phyloP scores from a whole-genome alignment of 106 monocot species.

The Chionographis japonica region DNA sequence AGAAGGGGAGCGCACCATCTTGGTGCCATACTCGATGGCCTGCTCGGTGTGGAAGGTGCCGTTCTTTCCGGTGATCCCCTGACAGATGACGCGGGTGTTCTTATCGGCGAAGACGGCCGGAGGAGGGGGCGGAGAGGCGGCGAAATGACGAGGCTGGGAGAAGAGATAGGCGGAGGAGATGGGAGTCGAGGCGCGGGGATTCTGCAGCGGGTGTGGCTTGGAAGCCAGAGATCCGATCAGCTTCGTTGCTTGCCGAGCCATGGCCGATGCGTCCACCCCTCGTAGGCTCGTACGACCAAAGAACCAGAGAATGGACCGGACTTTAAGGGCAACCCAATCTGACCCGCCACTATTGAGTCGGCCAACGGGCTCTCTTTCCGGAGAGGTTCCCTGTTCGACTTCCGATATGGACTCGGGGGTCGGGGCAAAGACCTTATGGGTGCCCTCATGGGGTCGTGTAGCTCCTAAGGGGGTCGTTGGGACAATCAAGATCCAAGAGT shows the following conservation, averaged over 20 bases:
- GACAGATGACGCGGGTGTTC: constrained; percentile 96
- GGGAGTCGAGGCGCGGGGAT: not conserved
- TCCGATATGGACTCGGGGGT: too few relatives aligned
- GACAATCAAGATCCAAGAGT: too few relatives aligned
- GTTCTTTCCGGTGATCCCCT: constrained; percentile 98
- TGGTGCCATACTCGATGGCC: constrained; percentile 99
- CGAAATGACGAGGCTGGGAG: constrained; percentile 50
- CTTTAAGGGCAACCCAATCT: too few relatives aligned
- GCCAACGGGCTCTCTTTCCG: too few relatives aligned
- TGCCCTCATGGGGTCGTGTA: too few relatives aligned
- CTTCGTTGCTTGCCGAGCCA: constrained; percentile 57
- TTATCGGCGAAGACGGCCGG: constrained; percentile 93
- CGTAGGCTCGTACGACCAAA: too few relatives aligned
- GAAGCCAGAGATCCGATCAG: constrained; percentile 36
- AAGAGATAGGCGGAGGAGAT: not conserved
- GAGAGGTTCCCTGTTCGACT: too few relatives aligned
- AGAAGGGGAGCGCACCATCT: constrained; percentile 47
- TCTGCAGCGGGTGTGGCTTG: not conserved
- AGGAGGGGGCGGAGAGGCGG: constrained; percentile 52
- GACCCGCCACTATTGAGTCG: too few relatives aligned
- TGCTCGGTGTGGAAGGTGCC: constrained; percentile 99
- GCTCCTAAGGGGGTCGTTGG: too few relatives aligned
- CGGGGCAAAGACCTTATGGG: too few relatives aligned
- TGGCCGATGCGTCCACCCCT: not conserved
- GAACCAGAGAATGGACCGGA: too few relatives aligned